Evolutionary conservation across 208 protist genomes (phyloP), one percentile per base, ranked within the genome.

Genomic region (Wallacemonas collosoma): DNA sequence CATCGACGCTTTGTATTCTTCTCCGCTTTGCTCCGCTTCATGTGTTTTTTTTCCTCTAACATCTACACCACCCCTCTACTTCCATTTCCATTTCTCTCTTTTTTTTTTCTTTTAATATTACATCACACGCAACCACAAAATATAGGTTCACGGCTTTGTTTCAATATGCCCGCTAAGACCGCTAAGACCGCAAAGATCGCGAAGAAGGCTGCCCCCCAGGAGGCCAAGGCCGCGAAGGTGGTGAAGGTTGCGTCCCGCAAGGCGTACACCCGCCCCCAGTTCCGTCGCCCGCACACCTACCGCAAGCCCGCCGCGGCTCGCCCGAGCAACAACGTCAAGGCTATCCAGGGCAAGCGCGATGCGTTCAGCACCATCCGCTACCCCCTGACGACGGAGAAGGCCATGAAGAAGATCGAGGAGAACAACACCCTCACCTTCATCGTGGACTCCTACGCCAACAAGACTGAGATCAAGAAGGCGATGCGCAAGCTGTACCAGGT

Each of bases 371-470:
- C 99, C 70, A 83, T 99, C 69, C 89, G 96, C 78, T 95, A 96
- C 86, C 98, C 98, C 44, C 76, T 99, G 40, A 98, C 92, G 15
- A 99, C 97, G n/a, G 98, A 99, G 79, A 94, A 91, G 71, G 97
- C 97, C 53, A 98, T 98, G 89, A 98, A 99, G 93, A 97, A 98
- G 88, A 98, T 99, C 68, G 98, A 99, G 87, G 95, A 98, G 68
- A 95, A 98, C 85, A 99, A 99, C 96, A 99, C 98, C 12, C 79
- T 99, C 41, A 97, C 98, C 67, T 99, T 99, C 89, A 98, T 99
- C 72, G 95, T 98, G n/a, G 95, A 99, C 72, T 77, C 87, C 48
- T 86, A 81, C 50, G 80, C 98, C 40, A 99, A 98, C 88, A 99
- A 99, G 90, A 75, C 68, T 50, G 83, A 98, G 81, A 99, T 99